Percentiles rank a stretch among this genome's conserved stretches.
These are phyloP conservation scores for Leccinum imitatum DNA, from an alignment of 768 basidiomycete species.

Conservation along the genomic window DNA sequence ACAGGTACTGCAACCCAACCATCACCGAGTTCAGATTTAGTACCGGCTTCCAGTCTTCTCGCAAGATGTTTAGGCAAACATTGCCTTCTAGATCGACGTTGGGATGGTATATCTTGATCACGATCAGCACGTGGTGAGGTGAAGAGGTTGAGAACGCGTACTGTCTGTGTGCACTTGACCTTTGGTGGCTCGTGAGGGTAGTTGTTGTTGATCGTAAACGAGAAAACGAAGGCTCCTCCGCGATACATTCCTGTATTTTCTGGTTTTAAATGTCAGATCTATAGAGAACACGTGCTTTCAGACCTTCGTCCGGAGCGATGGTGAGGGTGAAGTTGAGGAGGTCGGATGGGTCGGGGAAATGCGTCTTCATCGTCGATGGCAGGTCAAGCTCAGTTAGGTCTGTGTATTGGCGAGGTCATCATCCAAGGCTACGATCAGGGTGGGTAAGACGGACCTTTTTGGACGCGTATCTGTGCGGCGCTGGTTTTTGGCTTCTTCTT, in stretches of 20 bases:
- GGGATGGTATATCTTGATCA: conserved; percentile 90
- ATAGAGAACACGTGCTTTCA: conserved; percentile 17
- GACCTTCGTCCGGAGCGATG: conserved; percentile 96
- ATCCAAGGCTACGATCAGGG: background rate
- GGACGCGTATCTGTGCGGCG: conserved; percentile 98
- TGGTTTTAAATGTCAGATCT: conserved; percentile 5
- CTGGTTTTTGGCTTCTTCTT: conserved; percentile 99
- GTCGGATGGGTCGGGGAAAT: conserved; percentile 90
- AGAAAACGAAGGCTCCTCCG: conserved; percentile 90
- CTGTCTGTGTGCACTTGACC: conserved; percentile 95
- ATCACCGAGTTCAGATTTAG: conserved; percentile 97
- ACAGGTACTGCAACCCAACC: conserved; percentile 97
- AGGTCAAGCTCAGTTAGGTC: conserved; percentile 97
- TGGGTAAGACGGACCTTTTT: conserved; percentile 70
- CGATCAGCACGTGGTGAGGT: conserved; percentile 7
- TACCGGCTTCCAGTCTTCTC: conserved; percentile 99
- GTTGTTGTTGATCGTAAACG: conserved; percentile 94
- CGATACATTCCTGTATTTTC: conserved; percentile 87
- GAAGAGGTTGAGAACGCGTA: conserved; percentile 37
- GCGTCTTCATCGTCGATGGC: conserved; percentile 92
- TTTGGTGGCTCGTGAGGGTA: conserved; percentile 99
- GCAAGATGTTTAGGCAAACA: conserved; percentile 95
- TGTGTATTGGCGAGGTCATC: conserved; percentile 31
- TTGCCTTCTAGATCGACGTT: conserved; percentile 98
- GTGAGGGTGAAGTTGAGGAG: conserved; percentile 95